Conservation (phyloP, 2,329 filamentous ascomycete species). For the Xylaria sp. region DNA sequence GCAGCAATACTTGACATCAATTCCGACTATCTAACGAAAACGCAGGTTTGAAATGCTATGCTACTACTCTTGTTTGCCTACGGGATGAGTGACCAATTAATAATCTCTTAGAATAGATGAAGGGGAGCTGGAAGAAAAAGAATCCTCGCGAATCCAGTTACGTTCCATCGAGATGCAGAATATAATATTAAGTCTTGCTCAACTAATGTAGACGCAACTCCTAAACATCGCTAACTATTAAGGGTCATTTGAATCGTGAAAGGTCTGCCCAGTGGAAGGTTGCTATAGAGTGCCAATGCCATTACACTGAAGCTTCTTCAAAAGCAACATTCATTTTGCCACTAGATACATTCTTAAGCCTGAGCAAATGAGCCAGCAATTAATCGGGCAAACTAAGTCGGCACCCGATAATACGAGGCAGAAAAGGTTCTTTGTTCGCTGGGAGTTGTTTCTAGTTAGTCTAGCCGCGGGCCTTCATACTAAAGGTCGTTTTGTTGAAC, state of each 20-base stretch:
- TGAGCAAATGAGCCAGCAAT: background rate
- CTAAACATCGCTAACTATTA: background rate
- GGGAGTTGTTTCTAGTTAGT: conserved; percentile 3
- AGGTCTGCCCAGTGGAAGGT: background rate
- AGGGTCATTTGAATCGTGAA: background rate
- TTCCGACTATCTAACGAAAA: background rate
- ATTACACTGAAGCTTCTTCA: background rate
- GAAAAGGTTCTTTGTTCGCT: background rate
- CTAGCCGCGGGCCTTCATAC: background rate
- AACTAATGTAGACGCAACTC: too few relatives aligned
- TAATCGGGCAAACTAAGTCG: background rate
- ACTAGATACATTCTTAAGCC: background rate
- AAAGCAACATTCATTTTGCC: background rate
- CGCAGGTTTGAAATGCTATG: background rate
- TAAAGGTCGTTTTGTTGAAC: background rate
- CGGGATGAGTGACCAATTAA: too few relatives aligned
- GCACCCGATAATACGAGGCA: background rate
- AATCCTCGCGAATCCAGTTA: too few relatives aligned
- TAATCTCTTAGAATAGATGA: too few relatives aligned
- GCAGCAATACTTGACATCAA: background rate
- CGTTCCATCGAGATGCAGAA: too few relatives aligned
- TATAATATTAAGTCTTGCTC: too few relatives aligned
- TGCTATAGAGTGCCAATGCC: background rate
- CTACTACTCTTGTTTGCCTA: background rate
- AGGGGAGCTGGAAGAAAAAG: too few relatives aligned